Evolutionary conservation across 1,284 basidiomycete genomes (phyloP), one percentile per base, ranked within the genome.

Genomic region (Cutaneotrichosporon dermatis): DNA sequence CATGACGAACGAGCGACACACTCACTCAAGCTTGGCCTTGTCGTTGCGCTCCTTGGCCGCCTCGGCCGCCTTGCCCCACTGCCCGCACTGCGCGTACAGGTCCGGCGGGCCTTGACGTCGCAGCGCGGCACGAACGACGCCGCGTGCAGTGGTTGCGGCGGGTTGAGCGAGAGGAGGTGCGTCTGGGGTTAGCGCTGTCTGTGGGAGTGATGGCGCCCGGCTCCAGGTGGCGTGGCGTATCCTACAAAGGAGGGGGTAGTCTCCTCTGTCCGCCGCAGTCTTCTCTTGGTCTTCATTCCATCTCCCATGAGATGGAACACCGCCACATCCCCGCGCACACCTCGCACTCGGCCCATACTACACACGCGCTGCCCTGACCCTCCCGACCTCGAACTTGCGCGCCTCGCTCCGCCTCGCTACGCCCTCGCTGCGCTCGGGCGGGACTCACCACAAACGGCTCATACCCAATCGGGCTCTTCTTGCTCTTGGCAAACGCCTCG

Each of bases 381-480:
- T 25, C 25, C 25, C 25, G 25, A 25, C 25, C 25, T 25, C 25
- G 25, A 25, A 25, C 25, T 25, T 25, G 25, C 25, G 25, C 25
- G 25, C 25, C 25, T 25, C 25, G 25, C 25, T 25, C 25, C 25
- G 25, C 25, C 25, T 25, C 25, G 25, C 25, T 25, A 25, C 25
- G 25, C 25, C 25, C 25, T 25, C 25, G 25, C 25, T 25, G 25
- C 25, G 25, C 25, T 25, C 25, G 25, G 25, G 25, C 25, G 25
- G 25, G 25, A 73, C 91, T 86, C 52, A 84, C 86, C 15, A 96
- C 93, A 74, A 95, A 96, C 0, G 89, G 85, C 73, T 95, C 92
- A 71, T 94, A 98, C 3, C 96, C 95, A 62, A 98, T 96, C 1
- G 96, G 94, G 73, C 89, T 92, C 67, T 90, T 86, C 75, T 87